Conservation (phyloP, 208 protist genomes). For the Trichomonas vaginalis region DNA sequence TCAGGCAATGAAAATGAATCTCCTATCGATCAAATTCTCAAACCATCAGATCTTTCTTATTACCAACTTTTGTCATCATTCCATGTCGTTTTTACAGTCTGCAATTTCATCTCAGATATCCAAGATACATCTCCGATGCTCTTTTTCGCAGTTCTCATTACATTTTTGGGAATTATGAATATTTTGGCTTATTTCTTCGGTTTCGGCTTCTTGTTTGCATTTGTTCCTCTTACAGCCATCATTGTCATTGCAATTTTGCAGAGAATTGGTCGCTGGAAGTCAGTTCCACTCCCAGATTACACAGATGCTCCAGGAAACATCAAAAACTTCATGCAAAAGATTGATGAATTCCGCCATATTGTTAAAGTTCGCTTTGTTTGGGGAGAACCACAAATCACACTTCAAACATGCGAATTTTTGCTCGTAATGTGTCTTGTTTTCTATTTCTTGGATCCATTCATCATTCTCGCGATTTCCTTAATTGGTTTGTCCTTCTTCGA, state of each 20-base stretch:
- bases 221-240: neutral
- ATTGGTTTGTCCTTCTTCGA: neutral
- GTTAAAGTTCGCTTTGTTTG: neutral
- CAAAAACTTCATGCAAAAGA: neutral
- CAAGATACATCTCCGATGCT: neutral
- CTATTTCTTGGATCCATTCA: neutral
- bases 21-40: neutral
- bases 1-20: neutral
- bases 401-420: neutral
- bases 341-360: neutral
- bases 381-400: neutral
- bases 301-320: neutral
- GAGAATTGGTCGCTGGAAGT: neutral
- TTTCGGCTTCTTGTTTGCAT: neutral
- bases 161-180: neutral
- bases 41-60: neutral
- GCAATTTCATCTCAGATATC: neutral
- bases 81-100: neutral
- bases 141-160: neutral
- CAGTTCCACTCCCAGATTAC: too few species aligned
- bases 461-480: neutral
- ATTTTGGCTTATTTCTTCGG: neutral
- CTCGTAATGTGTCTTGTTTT: neutral
- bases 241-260: neutral
- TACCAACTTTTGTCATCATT: neutral